Base-by-base conservation (phyloP, 192 early-diverging fungal species). In the Oehlia diaphana region DNA sequence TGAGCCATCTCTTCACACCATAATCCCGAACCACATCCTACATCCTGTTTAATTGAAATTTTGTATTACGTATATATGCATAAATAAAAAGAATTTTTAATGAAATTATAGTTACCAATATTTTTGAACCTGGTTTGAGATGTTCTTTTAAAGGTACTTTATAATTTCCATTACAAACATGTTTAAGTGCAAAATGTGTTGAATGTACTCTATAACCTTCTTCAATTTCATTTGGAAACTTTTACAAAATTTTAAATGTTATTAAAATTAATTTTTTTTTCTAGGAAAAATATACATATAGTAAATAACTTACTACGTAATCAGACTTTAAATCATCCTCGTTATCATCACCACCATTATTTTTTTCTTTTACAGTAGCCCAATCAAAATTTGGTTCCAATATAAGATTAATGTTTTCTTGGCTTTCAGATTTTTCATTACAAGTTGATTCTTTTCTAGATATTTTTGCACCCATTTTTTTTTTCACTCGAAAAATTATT, bases 1-100 rank as follows among this genome's bases (percentile, higher is more conserved):
- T 76, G 72, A 3, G 81, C 85, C 76, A 86, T 79, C 66, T 85
- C 83, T 72, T 83, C 66, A 9, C 71, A 63, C 85, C 82, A 86
- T 16, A 72, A 63, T 35, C 81, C 81, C 19, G 76, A 79, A 21
- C 85, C 85, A 79, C 85, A 86, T 26, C 85, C 82, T 13, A 86
- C 70, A 82, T 86, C 85, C 72, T 73, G 42, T 44, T 44, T 9
- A 44, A 44, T 44, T 44, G 3, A 19, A 67, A 39, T 35, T 16
- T 13, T 67, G 14, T 67, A 9, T 67, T 14, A 33, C 3, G 26
- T 26, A 4, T 4, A 49, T 49, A 47, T 44, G 8, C 12, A 26
- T 21, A 58, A 31, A 16, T 12, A 16, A 50, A 31, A 14, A 16
- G 14, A 31, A 53, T 13, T 6, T 14, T 10, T 31, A 58, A 28